Evolutionary conservation across 2,329 filamentous ascomycete species (phyloP).

Genomic region (Ustulina deusta): DNA sequence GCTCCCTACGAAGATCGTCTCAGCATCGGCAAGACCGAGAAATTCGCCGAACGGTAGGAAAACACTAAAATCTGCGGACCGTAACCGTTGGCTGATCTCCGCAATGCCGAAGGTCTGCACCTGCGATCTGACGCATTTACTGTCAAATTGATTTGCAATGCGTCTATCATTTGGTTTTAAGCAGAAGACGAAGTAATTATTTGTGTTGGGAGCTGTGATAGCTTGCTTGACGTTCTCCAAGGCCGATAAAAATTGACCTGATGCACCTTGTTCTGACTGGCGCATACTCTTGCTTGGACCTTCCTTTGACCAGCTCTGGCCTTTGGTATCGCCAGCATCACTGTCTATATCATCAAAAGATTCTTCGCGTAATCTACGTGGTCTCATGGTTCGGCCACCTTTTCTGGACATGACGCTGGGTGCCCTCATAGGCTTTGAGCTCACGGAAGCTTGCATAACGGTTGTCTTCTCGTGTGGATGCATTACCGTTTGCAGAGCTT

Average conservation of each 20-base stretch:
- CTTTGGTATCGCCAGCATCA: constrained; percentile 57
- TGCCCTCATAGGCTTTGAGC: constrained; percentile 91
- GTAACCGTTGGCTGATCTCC: constrained; percentile 92
- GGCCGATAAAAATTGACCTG: constrained; percentile 89
- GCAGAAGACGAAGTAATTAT: constrained; percentile 96
- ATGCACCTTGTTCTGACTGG: constrained; percentile 82
- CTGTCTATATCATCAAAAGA: constrained; percentile 63
- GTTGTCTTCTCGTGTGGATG: constrained; percentile 91
- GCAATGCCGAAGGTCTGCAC: constrained; percentile 96
- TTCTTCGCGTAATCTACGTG: constrained; percentile 55
- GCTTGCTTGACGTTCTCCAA: constrained; percentile 93
- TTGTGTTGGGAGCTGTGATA: constrained; percentile 83
- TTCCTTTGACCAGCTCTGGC: constrained; percentile 42
- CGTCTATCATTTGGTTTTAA: constrained; percentile 96
- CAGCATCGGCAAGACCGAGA: constrained; percentile 85
- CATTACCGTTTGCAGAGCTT: constrained; percentile 90
- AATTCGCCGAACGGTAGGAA: constrained; percentile 98
- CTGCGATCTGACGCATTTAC: constrained; percentile 95
- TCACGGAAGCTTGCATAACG: constrained; percentile 95
- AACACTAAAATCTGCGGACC: constrained; percentile 93
- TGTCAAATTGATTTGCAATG: constrained; percentile 98
- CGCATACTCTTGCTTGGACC: constrained; percentile 57
- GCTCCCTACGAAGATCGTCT: constrained; percentile 87
- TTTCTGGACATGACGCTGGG: constrained; percentile 92
- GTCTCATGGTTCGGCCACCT: constrained; percentile 58